These are phyloP conservation scores for Dryas alaskensis DNA, from an alignment of 306 rosid genomes.

Conservation along the genomic window DNA sequence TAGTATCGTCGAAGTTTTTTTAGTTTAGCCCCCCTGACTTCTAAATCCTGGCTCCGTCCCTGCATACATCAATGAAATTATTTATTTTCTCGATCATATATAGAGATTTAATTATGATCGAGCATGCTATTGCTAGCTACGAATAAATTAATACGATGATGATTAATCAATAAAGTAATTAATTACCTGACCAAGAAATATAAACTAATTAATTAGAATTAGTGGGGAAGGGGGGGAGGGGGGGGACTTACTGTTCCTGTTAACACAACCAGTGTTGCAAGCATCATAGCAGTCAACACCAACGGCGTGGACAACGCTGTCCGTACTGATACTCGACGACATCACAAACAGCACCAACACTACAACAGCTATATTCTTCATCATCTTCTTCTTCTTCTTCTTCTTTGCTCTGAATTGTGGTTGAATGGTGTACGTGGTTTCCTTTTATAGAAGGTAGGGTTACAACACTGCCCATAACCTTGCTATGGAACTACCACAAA, in stretches of 20 bases:
- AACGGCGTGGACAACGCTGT: conserved; percentile 25
- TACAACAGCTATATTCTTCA: conserved; percentile 15
- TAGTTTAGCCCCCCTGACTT: no score
- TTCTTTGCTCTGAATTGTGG: background rate
- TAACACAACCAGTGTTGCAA: conserved; percentile 59
- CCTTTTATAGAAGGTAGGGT: background rate
- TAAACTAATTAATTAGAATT: background rate
- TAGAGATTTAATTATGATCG: no score
- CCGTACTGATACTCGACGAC: conserved; percentile 20
- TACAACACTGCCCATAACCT: background rate
- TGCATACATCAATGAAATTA: no score
- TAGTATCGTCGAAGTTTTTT: no score
- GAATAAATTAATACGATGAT: no score
- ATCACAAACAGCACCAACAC: conserved; percentile 37
- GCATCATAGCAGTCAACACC: conserved; percentile 42
- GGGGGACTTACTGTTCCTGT: conserved; percentile 29
- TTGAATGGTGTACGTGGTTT: background rate
- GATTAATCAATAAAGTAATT: no score
- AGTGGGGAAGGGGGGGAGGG: no score
- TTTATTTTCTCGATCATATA: no score
- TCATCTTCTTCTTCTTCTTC: background rate
- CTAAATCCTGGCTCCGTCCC: no score
- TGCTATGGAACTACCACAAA: background rate
- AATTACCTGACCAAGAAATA: no score
- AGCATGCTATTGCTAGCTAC: no score